These are phyloP conservation scores for Backusella australiensis DNA, from an alignment of 192 early-diverging fungal genomes.

Conservation along the genomic window DNA sequence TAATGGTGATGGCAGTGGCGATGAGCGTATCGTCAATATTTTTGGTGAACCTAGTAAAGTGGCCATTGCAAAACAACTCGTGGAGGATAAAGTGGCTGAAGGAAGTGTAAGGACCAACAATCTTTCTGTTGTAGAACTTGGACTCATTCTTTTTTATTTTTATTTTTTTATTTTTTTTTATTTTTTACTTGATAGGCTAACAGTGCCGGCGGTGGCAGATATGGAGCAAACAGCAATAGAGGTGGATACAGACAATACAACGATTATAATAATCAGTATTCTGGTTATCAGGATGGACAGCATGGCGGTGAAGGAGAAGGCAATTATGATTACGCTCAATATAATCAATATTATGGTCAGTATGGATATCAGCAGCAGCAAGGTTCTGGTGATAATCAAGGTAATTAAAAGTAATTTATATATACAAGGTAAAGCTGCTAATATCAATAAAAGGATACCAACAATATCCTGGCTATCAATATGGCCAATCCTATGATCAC, in stretches of 20 bases:
- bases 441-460: background rate
- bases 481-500: background rate
- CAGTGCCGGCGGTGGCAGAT: background rate
- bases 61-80: conserved; percentile 47
- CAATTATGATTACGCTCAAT: conserved; percentile 31
- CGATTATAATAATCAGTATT: conserved; percentile 5
- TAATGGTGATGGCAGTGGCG: conserved; percentile 33
- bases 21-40: conserved; percentile 46
- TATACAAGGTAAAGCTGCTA: background rate
- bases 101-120: conserved; percentile 16
- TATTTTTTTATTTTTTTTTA: too few species aligned
- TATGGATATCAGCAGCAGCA: conserved; percentile 25
- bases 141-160: background rate
- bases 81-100: conserved; percentile 48
- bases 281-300: background rate
- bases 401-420: background rate
- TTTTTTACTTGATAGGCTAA: background rate
- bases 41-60: conserved; percentile 43
- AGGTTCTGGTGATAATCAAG: background rate
- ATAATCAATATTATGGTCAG: conserved; percentile 21
- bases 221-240: conserved; percentile 11
- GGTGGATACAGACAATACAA: conserved; percentile 18
- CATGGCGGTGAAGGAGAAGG: background rate
- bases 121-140: too few species aligned
- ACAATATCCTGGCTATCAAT: conserved; percentile 6